phyloP scores from a whole-genome alignment of 2,329 filamentous ascomycete species.

The Ampelomyces quisqualis region DNA sequence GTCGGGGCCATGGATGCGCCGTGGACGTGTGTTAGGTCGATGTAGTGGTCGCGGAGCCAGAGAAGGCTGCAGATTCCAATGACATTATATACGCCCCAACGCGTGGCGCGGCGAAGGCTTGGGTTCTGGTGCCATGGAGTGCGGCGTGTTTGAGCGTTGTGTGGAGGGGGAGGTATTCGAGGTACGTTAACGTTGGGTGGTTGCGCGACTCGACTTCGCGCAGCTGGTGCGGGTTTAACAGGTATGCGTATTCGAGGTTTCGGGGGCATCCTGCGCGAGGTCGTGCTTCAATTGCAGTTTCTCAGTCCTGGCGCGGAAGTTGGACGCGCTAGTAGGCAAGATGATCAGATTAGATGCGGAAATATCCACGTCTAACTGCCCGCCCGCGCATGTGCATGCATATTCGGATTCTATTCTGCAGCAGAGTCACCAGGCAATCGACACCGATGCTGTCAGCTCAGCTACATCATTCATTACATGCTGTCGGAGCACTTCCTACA shows the following conservation, averaged over 20 bases:
- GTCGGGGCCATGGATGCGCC: conserved; percentile 51
- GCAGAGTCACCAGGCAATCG: too few species aligned
- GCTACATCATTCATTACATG: too few species aligned
- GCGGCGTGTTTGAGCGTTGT: background rate
- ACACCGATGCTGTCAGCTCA: too few species aligned
- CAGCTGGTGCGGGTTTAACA: conserved; percentile 5
- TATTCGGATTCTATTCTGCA: too few species aligned
- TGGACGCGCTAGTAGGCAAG: background rate
- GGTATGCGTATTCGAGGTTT: conserved; percentile 26
- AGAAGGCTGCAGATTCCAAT: conserved; percentile 18
- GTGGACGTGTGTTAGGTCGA: conserved; percentile 42
- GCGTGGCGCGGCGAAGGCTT: conserved; percentile 5
- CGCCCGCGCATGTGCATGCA: too few species aligned
- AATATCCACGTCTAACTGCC: too few species aligned
- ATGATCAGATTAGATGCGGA: conserved; percentile 21
- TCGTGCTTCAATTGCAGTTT: background rate
- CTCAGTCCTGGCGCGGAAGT: too few species aligned
- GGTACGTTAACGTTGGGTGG: too few species aligned
- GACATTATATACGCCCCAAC: conserved; percentile 9
- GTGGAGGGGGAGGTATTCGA: conserved; percentile 5
- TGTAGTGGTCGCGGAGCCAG: conserved; percentile 46
- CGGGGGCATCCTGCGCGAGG: conserved; percentile 19
- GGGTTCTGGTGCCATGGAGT: conserved; percentile 9
- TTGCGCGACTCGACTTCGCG: conserved; percentile 5
- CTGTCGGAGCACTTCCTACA: background rate